A percentile compares a stretch with the other conserved stretches of the same genome.
Evolutionary conservation across 2,329 filamentous ascomycete genomes (phyloP).

Genomic region (Phymatotrichopsis omnivora): DNA sequence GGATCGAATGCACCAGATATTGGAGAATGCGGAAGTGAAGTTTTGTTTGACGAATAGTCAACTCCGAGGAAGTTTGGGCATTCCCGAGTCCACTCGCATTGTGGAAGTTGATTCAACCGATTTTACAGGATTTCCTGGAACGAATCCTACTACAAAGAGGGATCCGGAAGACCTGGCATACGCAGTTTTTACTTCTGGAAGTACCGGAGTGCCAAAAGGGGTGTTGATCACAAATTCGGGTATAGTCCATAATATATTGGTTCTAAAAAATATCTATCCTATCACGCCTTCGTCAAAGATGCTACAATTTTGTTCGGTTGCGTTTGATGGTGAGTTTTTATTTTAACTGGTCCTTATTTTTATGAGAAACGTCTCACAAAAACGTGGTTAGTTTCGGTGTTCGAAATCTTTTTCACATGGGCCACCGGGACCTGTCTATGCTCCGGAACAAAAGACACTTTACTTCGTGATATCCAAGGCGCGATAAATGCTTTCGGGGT

Average conservation of each 20-base stretch:
- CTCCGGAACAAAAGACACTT: slow-evolving; percentile 59
- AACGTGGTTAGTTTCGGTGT: slow-evolving; percentile 56
- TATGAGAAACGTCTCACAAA: slow-evolving; percentile 6
- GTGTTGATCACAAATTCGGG: slow-evolving; percentile 68
- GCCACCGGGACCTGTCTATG: slow-evolving; percentile 67
- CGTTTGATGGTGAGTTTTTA: slow-evolving; percentile 55
- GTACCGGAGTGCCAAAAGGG: slow-evolving; percentile 69
- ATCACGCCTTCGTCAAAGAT: slow-evolving; percentile 46
- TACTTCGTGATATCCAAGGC: slow-evolving; percentile 62
- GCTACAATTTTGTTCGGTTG: slow-evolving; percentile 72
- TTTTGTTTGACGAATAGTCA: slow-evolving; percentile 38
- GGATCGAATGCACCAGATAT: slow-evolving; percentile 50
- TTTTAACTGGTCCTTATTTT: neutral
- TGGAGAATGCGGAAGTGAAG: slow-evolving; percentile 49
- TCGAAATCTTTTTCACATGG: slow-evolving; percentile 85
- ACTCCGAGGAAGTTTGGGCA: slow-evolving; percentile 26
- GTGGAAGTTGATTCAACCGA: slow-evolving; percentile 33
- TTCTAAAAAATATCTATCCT: slow-evolving; percentile 58
- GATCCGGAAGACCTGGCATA: slow-evolving; percentile 54
- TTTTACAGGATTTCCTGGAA: slow-evolving; percentile 32
- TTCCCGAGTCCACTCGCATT: slow-evolving; percentile 26
- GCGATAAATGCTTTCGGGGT: slow-evolving; percentile 53
- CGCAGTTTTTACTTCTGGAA: slow-evolving; percentile 74
- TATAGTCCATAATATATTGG: slow-evolving; percentile 62
- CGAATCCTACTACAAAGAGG: slow-evolving; percentile 37